phyloP scores from a whole-genome alignment of 108 stramenopile species.

The Nitzschia sp. region DNA sequence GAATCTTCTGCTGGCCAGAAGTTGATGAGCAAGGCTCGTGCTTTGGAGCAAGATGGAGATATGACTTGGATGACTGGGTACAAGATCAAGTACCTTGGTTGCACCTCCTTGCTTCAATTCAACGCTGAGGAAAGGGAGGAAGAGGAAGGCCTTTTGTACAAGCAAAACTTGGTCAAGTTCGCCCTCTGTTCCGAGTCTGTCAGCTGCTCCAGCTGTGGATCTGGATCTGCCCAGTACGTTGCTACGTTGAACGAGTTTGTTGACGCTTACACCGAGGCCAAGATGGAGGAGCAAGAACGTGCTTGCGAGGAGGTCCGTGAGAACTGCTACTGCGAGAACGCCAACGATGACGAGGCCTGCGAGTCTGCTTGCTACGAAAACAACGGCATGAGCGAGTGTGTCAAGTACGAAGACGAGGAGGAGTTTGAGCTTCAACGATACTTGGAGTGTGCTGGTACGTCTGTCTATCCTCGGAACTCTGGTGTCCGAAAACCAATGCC shows the following conservation, averaged over 20 bases:
- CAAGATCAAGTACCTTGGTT: slow-evolving; percentile 70
- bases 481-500: neutral
- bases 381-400: slow-evolving; percentile 52
- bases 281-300: slow-evolving; percentile 49
- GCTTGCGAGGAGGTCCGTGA: slow-evolving; percentile 69
- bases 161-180: slow-evolving; percentile 72
- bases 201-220: slow-evolving; percentile 43
- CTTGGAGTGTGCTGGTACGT: slow-evolving; percentile 56
- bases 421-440: slow-evolving; percentile 49
- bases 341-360: slow-evolving; percentile 61
- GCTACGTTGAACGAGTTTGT: slow-evolving; percentile 72
- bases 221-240: slow-evolving; percentile 64
- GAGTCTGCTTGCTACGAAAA: slow-evolving; percentile 49
- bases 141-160: slow-evolving; percentile 45
- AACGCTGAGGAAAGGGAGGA: slow-evolving; percentile 10
- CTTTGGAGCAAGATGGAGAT: slow-evolving; percentile 53
- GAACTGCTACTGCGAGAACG: slow-evolving; percentile 74
- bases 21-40: slow-evolving; percentile 62
- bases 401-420: slow-evolving; percentile 44
- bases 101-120: slow-evolving; percentile 42
- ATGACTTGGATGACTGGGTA: slow-evolving; percentile 58
- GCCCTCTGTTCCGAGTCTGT: slow-evolving; percentile 56
- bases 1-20: slow-evolving; percentile 49
- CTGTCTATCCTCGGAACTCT: neutral
- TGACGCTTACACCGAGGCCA: slow-evolving; percentile 57